These are phyloP conservation scores for Fusarium humuli DNA, from an alignment of 2,329 filamentous ascomycete genomes.

Conservation along the genomic window DNA sequence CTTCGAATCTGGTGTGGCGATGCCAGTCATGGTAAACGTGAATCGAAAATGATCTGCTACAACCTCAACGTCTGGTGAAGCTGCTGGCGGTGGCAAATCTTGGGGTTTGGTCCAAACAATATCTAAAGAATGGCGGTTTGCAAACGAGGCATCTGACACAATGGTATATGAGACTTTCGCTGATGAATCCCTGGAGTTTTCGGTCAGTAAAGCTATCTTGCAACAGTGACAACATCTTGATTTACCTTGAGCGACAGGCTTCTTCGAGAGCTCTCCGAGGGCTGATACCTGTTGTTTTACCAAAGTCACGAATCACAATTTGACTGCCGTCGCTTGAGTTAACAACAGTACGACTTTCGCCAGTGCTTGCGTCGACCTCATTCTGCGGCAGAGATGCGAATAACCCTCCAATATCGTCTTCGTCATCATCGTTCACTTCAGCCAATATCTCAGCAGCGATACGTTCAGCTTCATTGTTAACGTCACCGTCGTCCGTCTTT, in stretches of 20 bases:
- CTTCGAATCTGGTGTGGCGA: constrained; percentile 78
- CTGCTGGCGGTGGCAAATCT: constrained; percentile 54
- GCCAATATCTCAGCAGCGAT: constrained; percentile 70
- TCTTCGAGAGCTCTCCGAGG: constrained; percentile 85
- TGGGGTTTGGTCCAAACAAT: constrained; percentile 85
- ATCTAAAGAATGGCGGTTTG: constrained; percentile 78
- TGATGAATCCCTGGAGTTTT: constrained; percentile 70
- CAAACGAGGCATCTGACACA: constrained; percentile 79
- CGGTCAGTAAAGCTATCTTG: constrained; percentile 9
- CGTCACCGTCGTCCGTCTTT: constrained; percentile 56
- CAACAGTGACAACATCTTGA: not conserved
- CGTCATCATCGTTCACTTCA: constrained; percentile 60
- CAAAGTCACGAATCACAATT: constrained; percentile 82
- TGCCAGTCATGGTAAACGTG: constrained; percentile 76
- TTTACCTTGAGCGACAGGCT: constrained; percentile 81
- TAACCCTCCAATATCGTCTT: constrained; percentile 63
- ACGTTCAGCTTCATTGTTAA: constrained; percentile 67
- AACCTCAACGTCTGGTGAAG: constrained; percentile 58
- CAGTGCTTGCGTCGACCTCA: constrained; percentile 68
- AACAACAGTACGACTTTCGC: constrained; percentile 68
- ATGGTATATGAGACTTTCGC: constrained; percentile 75
- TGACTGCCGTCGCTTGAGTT: constrained; percentile 65
- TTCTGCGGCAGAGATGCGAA: constrained; percentile 71
- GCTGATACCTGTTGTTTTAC: constrained; percentile 80
- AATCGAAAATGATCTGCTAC: constrained; percentile 63